These are phyloP conservation scores for Colletotrichum lupini DNA, from an alignment of 2,329 filamentous ascomycete genomes.

Conservation along the genomic window DNA sequence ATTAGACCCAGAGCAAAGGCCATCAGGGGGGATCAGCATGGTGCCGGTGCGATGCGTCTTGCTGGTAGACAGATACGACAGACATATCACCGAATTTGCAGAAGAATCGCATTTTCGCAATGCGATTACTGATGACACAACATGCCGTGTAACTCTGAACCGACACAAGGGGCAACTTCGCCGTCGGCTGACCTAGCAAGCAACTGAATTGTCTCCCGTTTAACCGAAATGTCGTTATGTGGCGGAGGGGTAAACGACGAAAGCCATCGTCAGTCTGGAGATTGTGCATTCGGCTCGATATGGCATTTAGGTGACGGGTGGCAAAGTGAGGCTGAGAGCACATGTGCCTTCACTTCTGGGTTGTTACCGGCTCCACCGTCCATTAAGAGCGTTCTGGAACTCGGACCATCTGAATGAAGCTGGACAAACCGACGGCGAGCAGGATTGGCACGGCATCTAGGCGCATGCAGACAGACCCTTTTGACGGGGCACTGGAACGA, in stretches of 20 bases:
- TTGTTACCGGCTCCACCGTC: constrained; percentile 22
- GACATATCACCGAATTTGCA: neutral
- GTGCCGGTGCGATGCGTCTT: neutral
- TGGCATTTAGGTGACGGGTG: constrained; percentile 22
- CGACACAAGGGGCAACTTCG: neutral
- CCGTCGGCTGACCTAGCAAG: neutral
- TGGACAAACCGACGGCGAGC: neutral
- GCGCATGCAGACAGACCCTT: neutral
- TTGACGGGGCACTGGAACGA: constrained; percentile 8
- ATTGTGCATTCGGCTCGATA: constrained; percentile 29
- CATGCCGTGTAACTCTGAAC: constrained; percentile 20
- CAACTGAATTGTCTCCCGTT: neutral
- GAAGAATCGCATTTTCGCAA: constrained; percentile 1
- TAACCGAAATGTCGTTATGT: constrained; percentile 2
- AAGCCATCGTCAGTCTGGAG: constrained; percentile 20
- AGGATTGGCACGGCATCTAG: neutral
- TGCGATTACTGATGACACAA: constrained; percentile 24
- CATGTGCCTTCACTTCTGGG: constrained; percentile 5
- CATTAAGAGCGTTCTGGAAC: constrained; percentile 33
- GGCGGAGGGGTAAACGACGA: constrained; percentile 12
- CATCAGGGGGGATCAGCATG: neutral
- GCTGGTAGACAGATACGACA: neutral
- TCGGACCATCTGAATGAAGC: constrained; percentile 20
- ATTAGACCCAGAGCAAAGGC: neutral
- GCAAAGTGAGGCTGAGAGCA: constrained; percentile 22